phyloP scores from a whole-genome alignment of 257 asterid species.

The Perilla frutescens region DNA sequence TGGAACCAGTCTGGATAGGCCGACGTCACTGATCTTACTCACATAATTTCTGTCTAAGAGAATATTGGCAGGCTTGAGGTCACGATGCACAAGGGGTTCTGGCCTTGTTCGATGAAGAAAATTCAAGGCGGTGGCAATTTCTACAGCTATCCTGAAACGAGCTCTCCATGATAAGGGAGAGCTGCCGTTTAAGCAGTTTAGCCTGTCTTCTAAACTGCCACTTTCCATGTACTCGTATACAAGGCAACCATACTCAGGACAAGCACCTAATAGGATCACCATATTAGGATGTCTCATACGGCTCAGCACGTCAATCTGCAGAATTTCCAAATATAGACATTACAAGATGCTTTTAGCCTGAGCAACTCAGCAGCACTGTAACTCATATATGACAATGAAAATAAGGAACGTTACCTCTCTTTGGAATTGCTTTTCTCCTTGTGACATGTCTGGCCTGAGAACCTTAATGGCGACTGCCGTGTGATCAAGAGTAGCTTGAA shows the following conservation, averaged over 20 bases:
- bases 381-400: not conserved
- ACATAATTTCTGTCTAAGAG: slow-evolving; percentile 73
- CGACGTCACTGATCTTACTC: slow-evolving; percentile 93
- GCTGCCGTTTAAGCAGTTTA: slow-evolving; percentile 56
- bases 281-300: slow-evolving; percentile 90
- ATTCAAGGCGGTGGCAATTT: slow-evolving; percentile 85
- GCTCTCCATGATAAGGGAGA: slow-evolving; percentile 65
- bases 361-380: not conserved
- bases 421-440: slow-evolving; percentile 84
- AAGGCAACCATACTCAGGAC: slow-evolving; percentile 93
- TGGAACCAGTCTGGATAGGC: slow-evolving; percentile 84
- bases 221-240: slow-evolving; percentile 89
- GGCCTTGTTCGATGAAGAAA: slow-evolving; percentile 87
- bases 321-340: slow-evolving; percentile 12
- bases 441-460: slow-evolving; percentile 74
- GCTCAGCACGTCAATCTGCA: slow-evolving; percentile 84
- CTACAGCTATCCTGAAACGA: slow-evolving; percentile 84
- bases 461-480: slow-evolving; percentile 90
- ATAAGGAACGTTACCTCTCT: slow-evolving; percentile 60
- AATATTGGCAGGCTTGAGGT: slow-evolving; percentile 92
- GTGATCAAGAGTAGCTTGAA: slow-evolving; percentile 69
- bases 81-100: slow-evolving; percentile 94
- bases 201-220: slow-evolving; percentile 89
- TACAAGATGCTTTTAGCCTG: not conserved
- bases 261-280: slow-evolving; percentile 95